Conservation (phyloP, 371 early-diverging fungal genomes). For the Saksenaea vasiformis region DNA sequence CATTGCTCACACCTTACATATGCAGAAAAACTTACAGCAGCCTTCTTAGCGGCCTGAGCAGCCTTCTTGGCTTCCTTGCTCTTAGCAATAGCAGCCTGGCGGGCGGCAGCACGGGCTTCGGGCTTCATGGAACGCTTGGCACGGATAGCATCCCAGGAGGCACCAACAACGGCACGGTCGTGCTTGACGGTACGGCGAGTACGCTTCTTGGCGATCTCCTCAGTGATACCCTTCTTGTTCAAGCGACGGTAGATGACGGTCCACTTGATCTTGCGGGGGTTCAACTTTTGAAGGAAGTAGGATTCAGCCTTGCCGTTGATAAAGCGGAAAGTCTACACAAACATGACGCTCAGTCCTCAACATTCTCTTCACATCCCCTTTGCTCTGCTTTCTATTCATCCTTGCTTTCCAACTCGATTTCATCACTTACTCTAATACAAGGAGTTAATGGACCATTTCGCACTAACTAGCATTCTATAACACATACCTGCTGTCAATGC, state of each 20-base stretch:
- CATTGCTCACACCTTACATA: neutral
- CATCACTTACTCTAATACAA: neutral
- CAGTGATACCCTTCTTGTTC: constrained; percentile 98
- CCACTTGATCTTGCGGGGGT: constrained; percentile 98
- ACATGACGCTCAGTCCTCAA: neutral
- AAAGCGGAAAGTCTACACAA: constrained; percentile 86
- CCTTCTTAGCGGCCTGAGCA: constrained; percentile 82
- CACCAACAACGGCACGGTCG: constrained; percentile 96
- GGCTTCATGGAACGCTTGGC: constrained; percentile 96
- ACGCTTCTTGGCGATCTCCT: constrained; percentile 96
- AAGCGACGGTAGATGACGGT: constrained; percentile 96
- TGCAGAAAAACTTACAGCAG: constrained; percentile 19
- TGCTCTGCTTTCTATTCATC: neutral
- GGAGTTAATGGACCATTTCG: neutral
- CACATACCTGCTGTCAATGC: constrained; percentile 79
- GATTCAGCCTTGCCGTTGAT: constrained; percentile 95
- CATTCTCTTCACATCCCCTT: neutral
- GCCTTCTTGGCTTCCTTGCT: constrained; percentile 89
- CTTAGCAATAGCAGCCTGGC: constrained; percentile 83
- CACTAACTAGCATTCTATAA: neutral
- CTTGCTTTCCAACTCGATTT: neutral
- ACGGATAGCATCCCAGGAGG: constrained; percentile 92
- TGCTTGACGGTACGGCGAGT: constrained; percentile 93
- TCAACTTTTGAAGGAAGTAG: constrained; percentile 93
- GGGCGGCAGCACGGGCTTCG: constrained; percentile 91